These are phyloP conservation scores for Mortierella sp. DNA, from an alignment of 371 early-diverging fungal species.

Conservation along the genomic window DNA sequence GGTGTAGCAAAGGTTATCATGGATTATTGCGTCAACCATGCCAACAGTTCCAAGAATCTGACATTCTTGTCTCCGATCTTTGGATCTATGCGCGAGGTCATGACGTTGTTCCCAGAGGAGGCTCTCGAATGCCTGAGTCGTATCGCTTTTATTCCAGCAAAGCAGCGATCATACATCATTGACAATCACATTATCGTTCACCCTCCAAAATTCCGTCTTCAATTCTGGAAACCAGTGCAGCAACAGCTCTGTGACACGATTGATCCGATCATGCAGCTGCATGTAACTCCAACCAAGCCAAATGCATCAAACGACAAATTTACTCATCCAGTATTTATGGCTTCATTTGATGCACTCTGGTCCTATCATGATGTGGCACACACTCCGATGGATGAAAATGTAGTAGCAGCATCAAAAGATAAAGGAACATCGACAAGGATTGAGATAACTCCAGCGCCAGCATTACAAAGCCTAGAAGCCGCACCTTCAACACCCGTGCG, in stretches of 20 bases:
- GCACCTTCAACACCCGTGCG: not conserved
- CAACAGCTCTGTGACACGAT: not conserved
- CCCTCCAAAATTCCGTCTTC: constrained; percentile 2
- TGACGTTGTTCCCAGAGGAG: constrained; percentile 12
- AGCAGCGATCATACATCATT: constrained; percentile 14
- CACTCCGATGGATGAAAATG: too few species aligned
- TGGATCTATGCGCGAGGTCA: constrained; percentile 8
- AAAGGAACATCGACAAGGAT: too few species aligned
- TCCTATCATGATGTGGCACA: not conserved
- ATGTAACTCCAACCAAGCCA: not conserved
- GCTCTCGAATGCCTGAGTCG: constrained; percentile 8
- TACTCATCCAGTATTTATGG: constrained; percentile 4
- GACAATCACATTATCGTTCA: not conserved
- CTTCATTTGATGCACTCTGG: constrained; percentile 8
- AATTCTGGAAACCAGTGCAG: not conserved
- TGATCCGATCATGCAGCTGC: constrained; percentile 8
- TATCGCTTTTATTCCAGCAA: constrained; percentile 14
- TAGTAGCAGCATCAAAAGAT: too few species aligned
- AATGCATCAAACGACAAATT: not conserved
- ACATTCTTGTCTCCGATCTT: constrained; percentile 22
- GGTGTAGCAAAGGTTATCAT: constrained; percentile 18
- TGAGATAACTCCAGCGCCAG: not conserved
- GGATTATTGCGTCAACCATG: constrained; percentile 26
- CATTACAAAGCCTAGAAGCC: too few species aligned
- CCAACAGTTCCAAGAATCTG: constrained; percentile 16